Base-by-base conservation (phyloP, 495 filamentous ascomycete genomes). In the Trichoderma parareesei region DNA sequence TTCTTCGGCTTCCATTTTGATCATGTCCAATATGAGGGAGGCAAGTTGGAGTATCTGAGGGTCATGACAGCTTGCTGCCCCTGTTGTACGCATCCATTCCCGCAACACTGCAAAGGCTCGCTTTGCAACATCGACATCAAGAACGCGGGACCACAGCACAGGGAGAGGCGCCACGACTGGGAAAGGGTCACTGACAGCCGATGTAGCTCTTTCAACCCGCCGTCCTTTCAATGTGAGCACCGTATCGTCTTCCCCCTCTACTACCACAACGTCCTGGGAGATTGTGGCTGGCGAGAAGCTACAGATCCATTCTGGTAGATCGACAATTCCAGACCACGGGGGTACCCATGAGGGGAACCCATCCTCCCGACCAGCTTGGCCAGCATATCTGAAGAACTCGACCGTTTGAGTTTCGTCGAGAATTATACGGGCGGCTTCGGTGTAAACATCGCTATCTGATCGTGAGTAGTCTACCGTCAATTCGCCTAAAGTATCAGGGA, bases 371-470 rank as follows among this genome's bases (percentile, higher is more conserved):
- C 14, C 48, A 8, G 48, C 5, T 33, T 55, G 48, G 20, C 48
- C 20, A 55, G 48, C 48, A 55, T 55, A 55, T 33, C 48, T 20
- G 14, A 55, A 55, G 48, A 55, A 55, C 33, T 55, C 48, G 4
- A 55, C 48, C 5, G 20, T 55, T 18, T 27, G 48, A 8, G 48
- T 55, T 6, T 20, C n/a, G 1, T 33, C 18, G 4, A 55, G 48
- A 33, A 55, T 11, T 5, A 55, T 20, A 27, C 48, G 48, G 48
- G 48, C 48, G 48, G 18, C 48, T 33, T 55, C 48, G 20, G 48
- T 55, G 11, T 55, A 55, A 14, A 55, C 48, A 2, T 55, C 20
- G 48, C 48, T 3, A 18, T 55, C 48, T 27, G 20, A 33, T n/a
- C 5, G n/a, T 33, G 48, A 55, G 20, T 55, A 55, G n/a, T 55